These are phyloP conservation scores for Phaeotremella skinneri DNA, from an alignment of 768 basidiomycete species.

Conservation along the genomic window DNA sequence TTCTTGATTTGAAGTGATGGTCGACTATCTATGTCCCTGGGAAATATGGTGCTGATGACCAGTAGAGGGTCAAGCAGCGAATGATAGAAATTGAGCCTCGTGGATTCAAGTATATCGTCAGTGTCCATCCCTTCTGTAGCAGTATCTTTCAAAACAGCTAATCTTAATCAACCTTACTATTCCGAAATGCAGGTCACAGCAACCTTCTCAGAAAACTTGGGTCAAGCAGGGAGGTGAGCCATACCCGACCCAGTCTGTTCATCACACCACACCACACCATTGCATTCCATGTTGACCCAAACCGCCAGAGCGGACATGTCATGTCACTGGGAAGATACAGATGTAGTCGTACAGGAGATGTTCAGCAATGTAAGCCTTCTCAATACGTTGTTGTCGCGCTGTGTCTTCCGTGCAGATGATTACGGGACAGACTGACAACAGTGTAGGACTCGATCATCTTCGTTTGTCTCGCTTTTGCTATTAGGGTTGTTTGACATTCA, in stretches of 20 bases:
- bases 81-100: constrained; percentile 45
- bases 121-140: constrained; percentile 1
- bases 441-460: constrained; percentile 43
- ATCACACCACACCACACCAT: not conserved
- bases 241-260: not conserved
- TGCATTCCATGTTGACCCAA: not conserved
- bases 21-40: not conserved
- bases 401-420: constrained; percentile 1
- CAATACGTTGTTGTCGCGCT: not conserved
- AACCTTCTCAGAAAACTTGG: constrained; percentile 42
- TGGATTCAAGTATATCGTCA: constrained; percentile 46
- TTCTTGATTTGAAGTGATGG: not conserved
- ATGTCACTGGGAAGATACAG: constrained; percentile 50
- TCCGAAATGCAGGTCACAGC: constrained; percentile 24
- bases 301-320: constrained; percentile 41
- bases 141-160: not conserved
- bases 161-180: not conserved
- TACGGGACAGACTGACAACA: not conserved
- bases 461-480: constrained; percentile 42
- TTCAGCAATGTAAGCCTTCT: constrained; percentile 36
- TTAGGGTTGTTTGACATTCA: constrained; percentile 24
- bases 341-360: constrained; percentile 44
- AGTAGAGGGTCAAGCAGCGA: constrained; percentile 35
- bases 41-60: not conserved
- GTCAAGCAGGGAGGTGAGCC: constrained; percentile 45